A percentile compares a stretch with the other conserved stretches of the same genome.
Conservation (phyloP, 2,329 filamentous ascomycete species). For the Lachnellula hyalina region DNA sequence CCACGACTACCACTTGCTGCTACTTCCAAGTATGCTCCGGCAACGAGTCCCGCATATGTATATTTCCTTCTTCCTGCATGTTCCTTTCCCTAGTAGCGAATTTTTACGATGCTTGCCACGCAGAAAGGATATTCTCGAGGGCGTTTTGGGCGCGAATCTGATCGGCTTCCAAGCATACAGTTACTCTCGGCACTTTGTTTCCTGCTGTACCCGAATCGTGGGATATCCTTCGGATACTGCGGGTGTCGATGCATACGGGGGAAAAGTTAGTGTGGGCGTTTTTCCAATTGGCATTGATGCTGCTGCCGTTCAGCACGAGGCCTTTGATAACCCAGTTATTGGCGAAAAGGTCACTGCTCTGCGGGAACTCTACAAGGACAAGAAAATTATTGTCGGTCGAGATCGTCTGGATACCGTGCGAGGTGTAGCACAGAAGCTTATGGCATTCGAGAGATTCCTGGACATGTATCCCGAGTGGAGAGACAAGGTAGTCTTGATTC, state of each 20-base stretch:
- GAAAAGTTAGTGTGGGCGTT: constrained; percentile 84
- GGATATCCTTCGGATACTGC: constrained; percentile 83
- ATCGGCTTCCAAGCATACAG: constrained; percentile 94
- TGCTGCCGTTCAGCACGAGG: constrained; percentile 67
- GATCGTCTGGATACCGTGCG: constrained; percentile 91
- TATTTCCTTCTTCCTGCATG: constrained; percentile 90
- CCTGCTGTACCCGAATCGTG: constrained; percentile 85
- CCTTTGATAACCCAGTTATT: constrained; percentile 65
- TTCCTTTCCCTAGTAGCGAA: constrained; percentile 93
- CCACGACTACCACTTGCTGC: constrained; percentile 89
- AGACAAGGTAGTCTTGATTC: constrained; percentile 86
- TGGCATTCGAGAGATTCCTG: constrained; percentile 89
- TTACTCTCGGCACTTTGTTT: constrained; percentile 90
- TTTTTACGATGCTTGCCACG: constrained; percentile 85
- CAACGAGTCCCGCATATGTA: constrained; percentile 85
- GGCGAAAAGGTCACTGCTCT: constrained; percentile 68
- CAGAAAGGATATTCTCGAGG: constrained; percentile 85
- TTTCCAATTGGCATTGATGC: constrained; percentile 95
- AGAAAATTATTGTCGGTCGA: constrained; percentile 91
- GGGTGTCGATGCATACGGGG: constrained; percentile 83
- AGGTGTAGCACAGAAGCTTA: constrained; percentile 91
- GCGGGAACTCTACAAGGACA: constrained; percentile 73
- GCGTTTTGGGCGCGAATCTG: constrained; percentile 85
- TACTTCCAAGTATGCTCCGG: constrained; percentile 82
- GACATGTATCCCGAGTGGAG: constrained; percentile 88